Evolutionary conservation across 306 rosid species (phyloP).

Genomic region (Lathyrus tuberosus): DNA sequence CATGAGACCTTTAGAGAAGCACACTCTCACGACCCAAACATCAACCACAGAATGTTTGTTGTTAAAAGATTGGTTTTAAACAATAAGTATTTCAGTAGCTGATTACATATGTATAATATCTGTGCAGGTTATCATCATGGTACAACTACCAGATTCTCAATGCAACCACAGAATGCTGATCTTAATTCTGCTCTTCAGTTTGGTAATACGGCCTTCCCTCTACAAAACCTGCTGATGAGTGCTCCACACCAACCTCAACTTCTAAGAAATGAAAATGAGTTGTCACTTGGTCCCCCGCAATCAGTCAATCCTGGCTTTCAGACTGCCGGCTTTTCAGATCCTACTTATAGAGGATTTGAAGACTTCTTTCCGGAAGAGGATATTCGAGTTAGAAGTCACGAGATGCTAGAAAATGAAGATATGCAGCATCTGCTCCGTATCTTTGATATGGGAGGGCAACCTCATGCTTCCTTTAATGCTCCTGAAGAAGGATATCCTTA

Average conservation of each 20-base stretch:
- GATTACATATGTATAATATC: conserved; percentile 34
- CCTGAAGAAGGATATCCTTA: conserved; percentile 59
- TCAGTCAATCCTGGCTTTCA: conserved; percentile 57
- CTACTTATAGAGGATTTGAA: conserved; percentile 59
- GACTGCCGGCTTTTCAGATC: conserved; percentile 51
- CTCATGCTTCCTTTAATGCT: conserved; percentile 49
- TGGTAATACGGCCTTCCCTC: conserved; percentile 54
- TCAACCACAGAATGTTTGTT: no score
- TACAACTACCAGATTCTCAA: conserved; percentile 50
- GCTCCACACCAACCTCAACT: conserved; percentile 57
- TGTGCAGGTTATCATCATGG: conserved; percentile 62
- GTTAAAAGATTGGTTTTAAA: conserved; percentile 7
- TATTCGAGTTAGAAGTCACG: conserved; percentile 80
- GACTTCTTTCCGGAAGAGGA: conserved; percentile 78
- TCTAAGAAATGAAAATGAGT: conserved; percentile 55
- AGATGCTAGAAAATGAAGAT: conserved; percentile 84
- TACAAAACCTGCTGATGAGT: conserved; percentile 59
- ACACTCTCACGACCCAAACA: no score
- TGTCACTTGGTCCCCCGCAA: conserved; percentile 52
- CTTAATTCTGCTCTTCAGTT: conserved; percentile 51
- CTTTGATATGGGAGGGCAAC: conserved; percentile 66
- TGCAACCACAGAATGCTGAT: conserved; percentile 55
- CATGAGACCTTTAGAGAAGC: no score
- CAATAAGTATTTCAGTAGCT: conserved; percentile 29
- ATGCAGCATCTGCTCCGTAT: conserved; percentile 80